A percentile compares a stretch with the other conserved stretches of the same genome.
phyloP scores from a whole-genome alignment of 78 protist species.

The Isochrysis galbana region DNA sequence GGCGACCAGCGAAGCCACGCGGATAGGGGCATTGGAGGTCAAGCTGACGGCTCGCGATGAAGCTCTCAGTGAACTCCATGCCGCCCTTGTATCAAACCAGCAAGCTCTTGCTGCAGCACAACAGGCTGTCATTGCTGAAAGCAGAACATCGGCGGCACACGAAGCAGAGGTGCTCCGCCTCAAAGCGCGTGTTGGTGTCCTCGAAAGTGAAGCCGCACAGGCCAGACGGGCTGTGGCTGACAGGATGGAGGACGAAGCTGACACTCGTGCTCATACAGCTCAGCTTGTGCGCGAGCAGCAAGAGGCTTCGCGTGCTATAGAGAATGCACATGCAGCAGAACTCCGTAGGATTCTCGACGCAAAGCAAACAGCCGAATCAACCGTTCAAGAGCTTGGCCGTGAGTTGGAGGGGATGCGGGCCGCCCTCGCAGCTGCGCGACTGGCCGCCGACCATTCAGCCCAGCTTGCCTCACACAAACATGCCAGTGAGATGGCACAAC shows the following conservation, averaged over 20 bases:
- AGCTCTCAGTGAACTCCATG: background rate
- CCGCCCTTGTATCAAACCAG: background rate
- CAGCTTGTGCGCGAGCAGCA: too few species aligned
- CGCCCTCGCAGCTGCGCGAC: background rate
- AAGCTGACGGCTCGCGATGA: background rate
- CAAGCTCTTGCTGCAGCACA: background rate
- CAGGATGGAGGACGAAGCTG: background rate
- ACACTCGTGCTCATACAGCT: too few species aligned
- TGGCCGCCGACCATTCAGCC: background rate
- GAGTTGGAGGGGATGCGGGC: background rate
- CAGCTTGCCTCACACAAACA: background rate
- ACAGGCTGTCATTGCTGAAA: too few species aligned
- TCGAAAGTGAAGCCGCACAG: background rate
- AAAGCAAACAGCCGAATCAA: too few species aligned
- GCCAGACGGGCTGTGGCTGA: background rate
- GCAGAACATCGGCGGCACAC: background rate
- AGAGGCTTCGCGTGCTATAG: too few species aligned
- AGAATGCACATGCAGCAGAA: too few species aligned
- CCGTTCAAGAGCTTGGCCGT: background rate
- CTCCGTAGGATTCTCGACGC: too few species aligned
- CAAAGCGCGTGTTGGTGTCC: background rate
- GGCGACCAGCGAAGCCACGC: background rate
- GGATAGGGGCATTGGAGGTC: background rate
- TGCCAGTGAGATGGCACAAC: background rate
- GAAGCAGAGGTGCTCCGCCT: background rate